These are phyloP conservation scores for Parastagonospora nodorum DNA, from an alignment of 2,329 filamentous ascomycete species.

Conservation along the genomic window DNA sequence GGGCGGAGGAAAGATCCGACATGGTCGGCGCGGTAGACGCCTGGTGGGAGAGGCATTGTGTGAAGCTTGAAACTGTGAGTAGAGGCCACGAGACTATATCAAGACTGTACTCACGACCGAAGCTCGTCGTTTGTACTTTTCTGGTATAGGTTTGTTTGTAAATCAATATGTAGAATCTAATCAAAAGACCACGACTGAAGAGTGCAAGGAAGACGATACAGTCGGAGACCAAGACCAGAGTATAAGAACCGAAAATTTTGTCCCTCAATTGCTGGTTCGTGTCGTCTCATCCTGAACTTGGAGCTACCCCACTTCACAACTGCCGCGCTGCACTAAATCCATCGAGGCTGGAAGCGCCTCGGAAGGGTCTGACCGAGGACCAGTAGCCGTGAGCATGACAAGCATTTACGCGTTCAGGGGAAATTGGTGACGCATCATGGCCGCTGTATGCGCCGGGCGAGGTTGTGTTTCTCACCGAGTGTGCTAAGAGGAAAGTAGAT, in stretches of 20 bases:
- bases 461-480: no score
- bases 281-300: slow-evolving; percentile 15
- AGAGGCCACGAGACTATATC: not conserved
- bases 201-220: slow-evolving; percentile 1
- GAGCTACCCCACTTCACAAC: slow-evolving; percentile 32
- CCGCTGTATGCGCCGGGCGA: no score
- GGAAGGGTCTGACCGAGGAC: no score
- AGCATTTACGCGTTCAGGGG: no score
- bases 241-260: slow-evolving; percentile 8
- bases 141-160: not conserved
- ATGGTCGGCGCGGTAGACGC: slow-evolving; percentile 57
- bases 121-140: not conserved
- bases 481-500: no score
- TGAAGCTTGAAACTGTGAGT: slow-evolving; percentile 2
- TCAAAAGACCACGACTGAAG: not conserved
- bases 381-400: no score
- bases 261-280: slow-evolving; percentile 6
- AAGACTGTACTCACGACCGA: not conserved
- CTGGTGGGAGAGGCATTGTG: slow-evolving; percentile 46
- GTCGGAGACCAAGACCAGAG: not conserved
- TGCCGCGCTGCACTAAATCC: slow-evolving; percentile 9
- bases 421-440: no score
- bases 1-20: slow-evolving; percentile 62
- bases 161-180: not conserved
- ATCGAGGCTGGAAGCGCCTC: not conserved